These are phyloP conservation scores for Nannizziopsis arthrosporioides DNA, from an alignment of 2,329 filamentous ascomycete species.

Conservation along the genomic window DNA sequence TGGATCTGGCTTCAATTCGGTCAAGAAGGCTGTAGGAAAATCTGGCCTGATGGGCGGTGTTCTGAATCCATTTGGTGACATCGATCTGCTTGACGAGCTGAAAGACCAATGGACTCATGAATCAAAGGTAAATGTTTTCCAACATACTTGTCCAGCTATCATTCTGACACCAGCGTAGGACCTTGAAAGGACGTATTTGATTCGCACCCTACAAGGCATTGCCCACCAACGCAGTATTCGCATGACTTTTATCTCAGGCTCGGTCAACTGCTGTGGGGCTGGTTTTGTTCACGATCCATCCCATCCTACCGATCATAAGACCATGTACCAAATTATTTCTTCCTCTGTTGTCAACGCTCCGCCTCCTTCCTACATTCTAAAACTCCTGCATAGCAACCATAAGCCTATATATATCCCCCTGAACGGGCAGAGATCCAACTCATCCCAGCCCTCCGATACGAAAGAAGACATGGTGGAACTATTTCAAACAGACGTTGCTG, in stretches of 20 bases:
- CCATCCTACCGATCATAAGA: conserved; percentile 88
- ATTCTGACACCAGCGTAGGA: conserved; percentile 43
- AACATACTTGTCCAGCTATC: neutral
- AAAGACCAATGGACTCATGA: conserved; percentile 98
- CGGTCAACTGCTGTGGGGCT: conserved; percentile 78
- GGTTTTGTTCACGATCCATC: conserved; percentile 88
- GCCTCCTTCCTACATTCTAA: conserved; percentile 72
- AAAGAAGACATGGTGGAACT: conserved; percentile 99
- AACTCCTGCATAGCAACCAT: conserved; percentile 80
- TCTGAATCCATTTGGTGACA: conserved; percentile 88
- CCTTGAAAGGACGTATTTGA: conserved; percentile 88
- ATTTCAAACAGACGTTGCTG: conserved; percentile 85
- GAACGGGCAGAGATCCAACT: conserved; percentile 63
- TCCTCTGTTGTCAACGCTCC: conserved; percentile 86
- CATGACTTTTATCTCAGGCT: conserved; percentile 93
- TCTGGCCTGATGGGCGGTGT: conserved; percentile 91
- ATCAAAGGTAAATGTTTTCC: conserved; percentile 51
- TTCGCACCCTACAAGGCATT: conserved; percentile 90
- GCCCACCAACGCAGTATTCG: conserved; percentile 87
- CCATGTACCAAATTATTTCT: conserved; percentile 97
- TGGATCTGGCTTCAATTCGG: conserved; percentile 79
- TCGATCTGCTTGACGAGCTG: conserved; percentile 86
- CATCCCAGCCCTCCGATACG: conserved; percentile 65
- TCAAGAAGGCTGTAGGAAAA: conserved; percentile 95
- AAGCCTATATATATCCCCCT: conserved; percentile 80